Conservation (phyloP, 2,329 filamentous ascomycete genomes). For the Colletotrichum sidae region DNA sequence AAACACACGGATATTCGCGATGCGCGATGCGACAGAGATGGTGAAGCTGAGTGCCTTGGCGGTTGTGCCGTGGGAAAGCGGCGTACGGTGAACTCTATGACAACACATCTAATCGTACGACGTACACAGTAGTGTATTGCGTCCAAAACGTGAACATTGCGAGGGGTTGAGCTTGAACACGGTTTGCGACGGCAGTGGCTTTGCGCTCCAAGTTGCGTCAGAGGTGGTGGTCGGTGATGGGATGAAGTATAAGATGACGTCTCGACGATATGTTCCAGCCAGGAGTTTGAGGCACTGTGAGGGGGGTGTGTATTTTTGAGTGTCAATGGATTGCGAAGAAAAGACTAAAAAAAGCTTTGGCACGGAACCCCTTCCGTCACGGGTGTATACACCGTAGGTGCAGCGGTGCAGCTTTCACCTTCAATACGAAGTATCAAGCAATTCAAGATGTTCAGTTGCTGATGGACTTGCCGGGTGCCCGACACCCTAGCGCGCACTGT, state of each 20-base stretch:
- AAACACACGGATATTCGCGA: constrained; percentile 7
- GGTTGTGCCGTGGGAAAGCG: constrained; percentile 19
- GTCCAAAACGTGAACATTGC: not conserved
- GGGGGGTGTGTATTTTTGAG: too few species aligned
- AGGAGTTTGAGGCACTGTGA: too few species aligned
- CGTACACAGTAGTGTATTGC: not conserved
- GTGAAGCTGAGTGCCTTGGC: constrained; percentile 19
- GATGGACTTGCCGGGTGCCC: too few species aligned
- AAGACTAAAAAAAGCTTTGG: not conserved
- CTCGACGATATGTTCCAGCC: too few species aligned
- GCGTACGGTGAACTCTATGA: too few species aligned
- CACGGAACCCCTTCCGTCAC: constrained; percentile 3
- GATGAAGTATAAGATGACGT: not conserved
- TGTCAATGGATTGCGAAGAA: too few species aligned
- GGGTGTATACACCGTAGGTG: not conserved
- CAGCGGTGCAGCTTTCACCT: not conserved
- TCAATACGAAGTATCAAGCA: too few species aligned
- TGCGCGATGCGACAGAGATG: not conserved
- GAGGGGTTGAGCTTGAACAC: not conserved
- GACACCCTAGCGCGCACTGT: too few species aligned
- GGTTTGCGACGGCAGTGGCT: constrained; percentile 9
- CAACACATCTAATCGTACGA: too few species aligned
- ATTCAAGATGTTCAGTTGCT: too few species aligned
- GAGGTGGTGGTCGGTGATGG: not conserved
- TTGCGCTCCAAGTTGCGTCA: not conserved